A percentile compares a stretch with the other conserved stretches of the same genome.
phyloP scores from a whole-genome alignment of 2,329 filamentous ascomycete species.

The Cylindrodendrum hubeiense region DNA sequence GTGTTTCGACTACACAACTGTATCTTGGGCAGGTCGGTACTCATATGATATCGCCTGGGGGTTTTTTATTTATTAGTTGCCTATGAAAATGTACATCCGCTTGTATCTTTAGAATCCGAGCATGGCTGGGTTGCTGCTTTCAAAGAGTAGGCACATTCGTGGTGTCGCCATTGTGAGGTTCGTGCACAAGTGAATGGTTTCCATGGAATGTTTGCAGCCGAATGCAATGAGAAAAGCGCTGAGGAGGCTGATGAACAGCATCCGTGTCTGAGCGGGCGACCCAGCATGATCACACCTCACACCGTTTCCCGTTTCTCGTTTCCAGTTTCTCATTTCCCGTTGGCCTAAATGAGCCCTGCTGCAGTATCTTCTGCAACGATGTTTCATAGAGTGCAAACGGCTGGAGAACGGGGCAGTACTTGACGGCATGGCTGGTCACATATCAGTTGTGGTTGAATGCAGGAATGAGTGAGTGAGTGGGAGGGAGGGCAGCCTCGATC shows the following conservation, averaged over 20 bases:
- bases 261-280: background rate
- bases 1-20: slow-evolving; percentile 7
- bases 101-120: background rate
- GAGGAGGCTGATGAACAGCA: background rate
- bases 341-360: background rate
- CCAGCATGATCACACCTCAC: background rate
- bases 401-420: no score
- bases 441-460: background rate
- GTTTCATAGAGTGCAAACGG: background rate
- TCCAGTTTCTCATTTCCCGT: no score
- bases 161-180: background rate
- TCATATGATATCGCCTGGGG: background rate
- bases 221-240: background rate
- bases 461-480: background rate
- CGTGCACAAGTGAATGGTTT: background rate
- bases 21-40: slow-evolving; percentile 1
- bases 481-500: no score
- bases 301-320: no score
- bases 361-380: background rate
- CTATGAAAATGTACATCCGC: background rate
- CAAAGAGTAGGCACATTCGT: background rate
- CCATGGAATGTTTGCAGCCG: background rate
- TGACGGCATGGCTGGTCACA: background rate
- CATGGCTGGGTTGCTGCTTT: background rate
- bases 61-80: background rate